Evolutionary conservation across 192 early-diverging fungal species (phyloP).

Genomic region (Coemansia sp.): DNA sequence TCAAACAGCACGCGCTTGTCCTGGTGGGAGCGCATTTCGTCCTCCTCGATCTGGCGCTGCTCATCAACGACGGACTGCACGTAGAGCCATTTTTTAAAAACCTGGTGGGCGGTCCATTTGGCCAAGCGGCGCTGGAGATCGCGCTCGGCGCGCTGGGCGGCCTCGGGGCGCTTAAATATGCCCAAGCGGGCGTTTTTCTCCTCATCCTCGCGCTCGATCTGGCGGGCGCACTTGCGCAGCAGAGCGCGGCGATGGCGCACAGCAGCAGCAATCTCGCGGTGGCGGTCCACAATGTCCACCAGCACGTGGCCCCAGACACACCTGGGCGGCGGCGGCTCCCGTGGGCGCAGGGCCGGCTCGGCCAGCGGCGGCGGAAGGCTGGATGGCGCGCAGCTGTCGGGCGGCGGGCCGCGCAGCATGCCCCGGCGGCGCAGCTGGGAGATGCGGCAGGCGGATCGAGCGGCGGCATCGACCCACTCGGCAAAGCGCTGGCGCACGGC

Average conservation of each 20-base stretch:
- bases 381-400: background rate
- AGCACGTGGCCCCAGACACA: constrained; percentile 29
- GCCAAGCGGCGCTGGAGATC: constrained; percentile 47
- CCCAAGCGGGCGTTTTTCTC: constrained; percentile 21
- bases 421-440: constrained; percentile 33
- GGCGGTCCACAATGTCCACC: constrained; percentile 19
- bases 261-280: constrained; percentile 8
- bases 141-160: constrained; percentile 16
- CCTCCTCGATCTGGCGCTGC: constrained; percentile 55
- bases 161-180: constrained; percentile 13
- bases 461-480: constrained; percentile 21
- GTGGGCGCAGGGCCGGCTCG: constrained; percentile 11
- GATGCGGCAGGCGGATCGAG: constrained; percentile 25
- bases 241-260: constrained; percentile 8
- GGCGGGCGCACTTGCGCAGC: constrained; percentile 21
- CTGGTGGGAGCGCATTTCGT: constrained; percentile 57
- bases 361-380: constrained; percentile 14
- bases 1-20: constrained; percentile 64
- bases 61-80: constrained; percentile 59
- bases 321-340: constrained; percentile 12
- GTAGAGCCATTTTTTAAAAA: constrained; percentile 70
- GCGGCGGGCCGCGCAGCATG: constrained; percentile 27
- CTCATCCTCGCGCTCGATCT: constrained; percentile 18
- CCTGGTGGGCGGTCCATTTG: constrained; percentile 62
- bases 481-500: constrained; percentile 6